Conservation (phyloP, 75 land plant genomes). For the Picea sitchensis region DNA sequence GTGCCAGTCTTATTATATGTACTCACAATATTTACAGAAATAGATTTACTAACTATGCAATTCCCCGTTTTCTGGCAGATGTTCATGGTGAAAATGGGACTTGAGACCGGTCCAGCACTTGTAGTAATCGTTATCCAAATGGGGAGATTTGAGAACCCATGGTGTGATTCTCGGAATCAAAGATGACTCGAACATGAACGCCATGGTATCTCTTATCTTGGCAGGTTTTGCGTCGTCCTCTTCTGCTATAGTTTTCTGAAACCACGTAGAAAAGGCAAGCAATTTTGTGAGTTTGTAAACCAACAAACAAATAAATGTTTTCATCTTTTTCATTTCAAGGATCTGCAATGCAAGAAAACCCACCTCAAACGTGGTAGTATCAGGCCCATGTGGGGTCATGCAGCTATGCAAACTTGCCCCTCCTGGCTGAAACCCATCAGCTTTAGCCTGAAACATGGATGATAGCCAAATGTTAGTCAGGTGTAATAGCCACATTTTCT, state of each 20-base stretch:
- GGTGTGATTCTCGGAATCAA: constrained; percentile 75
- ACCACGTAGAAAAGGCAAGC: background rate
- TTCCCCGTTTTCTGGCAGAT: background rate
- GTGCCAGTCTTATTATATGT: too few species aligned
- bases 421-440: constrained; percentile 93
- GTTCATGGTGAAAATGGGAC: constrained; percentile 63
- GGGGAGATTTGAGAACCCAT: constrained; percentile 85
- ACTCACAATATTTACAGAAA: too few species aligned
- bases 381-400: constrained; percentile 99
- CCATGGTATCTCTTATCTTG: constrained; percentile 60
- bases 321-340: background rate
- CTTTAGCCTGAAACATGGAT: constrained; percentile 68
- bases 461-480: too few species aligned
- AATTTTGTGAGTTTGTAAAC: background rate
- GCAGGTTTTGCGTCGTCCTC: constrained; percentile 42
- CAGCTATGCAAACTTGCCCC: constrained; percentile 95
- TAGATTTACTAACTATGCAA: too few species aligned
- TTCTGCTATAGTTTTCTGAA: constrained; percentile 40
- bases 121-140: constrained; percentile 78
- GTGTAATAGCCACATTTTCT: too few species aligned
- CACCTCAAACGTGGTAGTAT: constrained; percentile 79
- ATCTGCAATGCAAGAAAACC: constrained; percentile 8
- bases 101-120: constrained; percentile 86
- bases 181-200: constrained; percentile 97
- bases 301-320: background rate